Base-by-base conservation (phyloP, 768 basidiomycete genomes). In the Suillus ampliporus region DNA sequence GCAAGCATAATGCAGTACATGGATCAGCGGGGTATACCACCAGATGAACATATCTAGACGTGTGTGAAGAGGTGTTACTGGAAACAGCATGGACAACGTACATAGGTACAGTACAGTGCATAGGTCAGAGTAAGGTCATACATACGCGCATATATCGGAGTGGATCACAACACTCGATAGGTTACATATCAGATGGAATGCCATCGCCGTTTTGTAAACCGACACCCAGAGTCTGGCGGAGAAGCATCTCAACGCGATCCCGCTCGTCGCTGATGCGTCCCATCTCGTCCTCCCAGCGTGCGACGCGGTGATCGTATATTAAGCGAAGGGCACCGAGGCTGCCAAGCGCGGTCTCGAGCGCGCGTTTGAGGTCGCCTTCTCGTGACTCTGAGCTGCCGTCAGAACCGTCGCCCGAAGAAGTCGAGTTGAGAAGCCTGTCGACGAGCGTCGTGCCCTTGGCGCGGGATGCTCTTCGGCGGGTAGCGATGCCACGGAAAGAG, bases 281-380 rank as follows among this genome's bases (percentile, higher is more conserved):
- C 83, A 92, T 87, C 76, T 91, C 91, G 17, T 90, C 88, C 43
- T 80, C 74, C 86, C 90, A 90, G 46, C 91, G 79, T 53, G 82
- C 80, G 70, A 89, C 90, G 19, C 90, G 78, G 65, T 88, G 82
- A 23, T 88, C 88, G 59, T 90, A 92, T 38, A 93, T 86, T 38
- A 77, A 74, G 38, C 86, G 83, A 58, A 94, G 77, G 19, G 83
- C 79, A 31, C 83, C 82, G 26, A 92, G 80, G 67, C 90, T 90
- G 1, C 85, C 86, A 54, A 92, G 66, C 2, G 91, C 86, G 1
- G 87, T 83, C 65, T 88, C 88, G 50, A 93, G 75, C 1, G 89
- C 90, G 1, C 87, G 83, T 61, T 84, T 86, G 38, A 93, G 77
- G 47, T 91, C 90, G 57, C 82, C 84, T 64, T 91, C 89, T 0